Evolutionary conservation across 1,139 yeast genomes (phyloP), one percentile per base, ranked within the genome.

Genomic region (Pichia terricola): DNA sequence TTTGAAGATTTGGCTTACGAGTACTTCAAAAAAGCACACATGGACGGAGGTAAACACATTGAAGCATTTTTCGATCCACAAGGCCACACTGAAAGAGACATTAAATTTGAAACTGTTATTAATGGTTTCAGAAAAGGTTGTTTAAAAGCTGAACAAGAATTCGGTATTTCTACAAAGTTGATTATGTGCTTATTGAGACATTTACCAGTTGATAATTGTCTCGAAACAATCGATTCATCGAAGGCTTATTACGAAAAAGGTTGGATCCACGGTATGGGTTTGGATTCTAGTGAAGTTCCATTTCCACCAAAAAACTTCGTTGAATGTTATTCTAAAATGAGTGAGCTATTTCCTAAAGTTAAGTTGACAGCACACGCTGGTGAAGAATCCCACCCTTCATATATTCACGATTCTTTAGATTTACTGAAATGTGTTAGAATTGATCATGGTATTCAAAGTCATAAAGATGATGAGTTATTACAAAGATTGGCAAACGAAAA

Each of bases 31-130:
- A 76, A 72, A 53, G 86, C 86, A 6, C 61, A 72, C 43, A 53
- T 60, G 4, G 87, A 84, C 57, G 35, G 25, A n/a, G 86, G 86
- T 22, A 62, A 60, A 40, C 66, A 62, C 42, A 54, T 62, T 5
- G 94, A 84, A 62, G 77, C 80, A 1, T 84, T 83, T 60, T 84
- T 81, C 54, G 94, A 84, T 57, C 94, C 94, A 27, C 94, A 84
- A 63, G 87, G 87, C 28, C 94, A 84, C 57, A 70, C 81, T 31
- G 80, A 78, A 49, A 69, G 94, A 55, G 82, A 79, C 7, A 67
- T 84, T 40, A 55, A 69, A 25, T 64, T 82, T 40, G 81, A 77
- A 26, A 64, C 69, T 3, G 84, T 84, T 25, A 75, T 82, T 26
- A 59, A 62, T 31, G 94, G 94, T 2, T 75, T 84, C 54, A 63